These are phyloP conservation scores for Microbotryum silenes-acaulis DNA, from an alignment of 1,284 basidiomycete species.

Conservation along the genomic window DNA sequence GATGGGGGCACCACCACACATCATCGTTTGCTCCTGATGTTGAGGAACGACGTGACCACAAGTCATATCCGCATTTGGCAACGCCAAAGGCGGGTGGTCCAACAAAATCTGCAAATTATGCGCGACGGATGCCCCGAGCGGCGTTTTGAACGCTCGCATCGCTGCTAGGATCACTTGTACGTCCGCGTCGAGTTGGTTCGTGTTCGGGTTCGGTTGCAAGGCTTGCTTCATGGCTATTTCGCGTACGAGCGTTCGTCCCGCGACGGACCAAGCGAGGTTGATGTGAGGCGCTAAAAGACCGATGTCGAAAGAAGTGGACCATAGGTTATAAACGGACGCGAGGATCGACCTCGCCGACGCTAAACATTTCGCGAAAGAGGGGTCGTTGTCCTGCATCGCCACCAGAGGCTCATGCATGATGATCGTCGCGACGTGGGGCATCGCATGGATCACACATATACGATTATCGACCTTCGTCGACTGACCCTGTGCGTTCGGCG, in stretches of 20 bases:
- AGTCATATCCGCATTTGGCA: too few relatives aligned
- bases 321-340: slow-evolving; percentile 23
- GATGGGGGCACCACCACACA: too few relatives aligned
- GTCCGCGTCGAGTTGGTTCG: slow-evolving; percentile 9
- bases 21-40: too few relatives aligned
- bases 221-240: slow-evolving; percentile 27
- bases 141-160: slow-evolving; percentile 7
- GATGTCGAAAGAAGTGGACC: slow-evolving; percentile 30
- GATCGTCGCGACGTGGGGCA: slow-evolving; percentile 26
- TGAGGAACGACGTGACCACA: too few relatives aligned
- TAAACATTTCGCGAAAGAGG: slow-evolving; percentile 25
- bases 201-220: background rate
- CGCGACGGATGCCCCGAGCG: too few relatives aligned
- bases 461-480: slow-evolving; percentile 6
- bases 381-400: slow-evolving; percentile 8
- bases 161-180: slow-evolving; percentile 29
- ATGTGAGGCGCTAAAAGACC: slow-evolving; percentile 28
- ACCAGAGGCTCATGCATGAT: slow-evolving; percentile 34
- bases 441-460: slow-evolving; percentile 23
- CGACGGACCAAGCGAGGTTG: slow-evolving; percentile 29
- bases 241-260: slow-evolving; percentile 31
- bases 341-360: slow-evolving; percentile 28
- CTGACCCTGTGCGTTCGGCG: background rate
- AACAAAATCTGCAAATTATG: too few relatives aligned
- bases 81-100: too few relatives aligned